Evolutionary conservation across 441 rosid genomes (phyloP).

Genomic region (Breynia disticha): DNA sequence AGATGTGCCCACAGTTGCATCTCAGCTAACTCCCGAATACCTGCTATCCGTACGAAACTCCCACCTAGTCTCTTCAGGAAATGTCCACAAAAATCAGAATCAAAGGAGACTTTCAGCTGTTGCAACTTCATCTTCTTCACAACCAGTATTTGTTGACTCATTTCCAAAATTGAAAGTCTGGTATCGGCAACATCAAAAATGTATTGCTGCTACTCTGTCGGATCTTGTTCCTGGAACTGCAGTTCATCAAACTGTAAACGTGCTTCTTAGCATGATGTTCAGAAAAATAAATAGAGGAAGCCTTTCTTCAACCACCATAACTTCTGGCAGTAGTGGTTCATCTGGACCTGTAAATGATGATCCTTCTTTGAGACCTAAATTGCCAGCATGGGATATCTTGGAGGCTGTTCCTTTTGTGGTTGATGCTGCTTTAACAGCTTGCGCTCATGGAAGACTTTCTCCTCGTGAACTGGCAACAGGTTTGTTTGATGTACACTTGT

Average conservation of each 20-base stretch:
- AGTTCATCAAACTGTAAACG: constrained; percentile 82
- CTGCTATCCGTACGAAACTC: constrained; percentile 79
- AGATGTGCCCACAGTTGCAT: constrained; percentile 69
- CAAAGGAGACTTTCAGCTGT: constrained; percentile 51
- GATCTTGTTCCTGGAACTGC: constrained; percentile 73
- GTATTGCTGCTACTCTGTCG: constrained; percentile 81
- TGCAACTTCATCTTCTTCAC: constrained; percentile 34
- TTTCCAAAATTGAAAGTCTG: constrained; percentile 82
- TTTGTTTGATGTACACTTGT: constrained; percentile 21
- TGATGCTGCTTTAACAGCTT: constrained; percentile 90
- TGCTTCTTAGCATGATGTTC: constrained; percentile 88
- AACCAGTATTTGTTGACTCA: constrained; percentile 74
- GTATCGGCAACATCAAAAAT: constrained; percentile 88
- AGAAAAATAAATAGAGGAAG: constrained; percentile 62
- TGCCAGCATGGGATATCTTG: constrained; percentile 96
- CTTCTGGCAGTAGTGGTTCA: constrained; percentile 81
- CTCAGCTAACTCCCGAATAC: constrained; percentile 84
- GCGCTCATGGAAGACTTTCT: constrained; percentile 86
- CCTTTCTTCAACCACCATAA: constrained; percentile 51
- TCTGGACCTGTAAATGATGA: constrained; percentile 72
- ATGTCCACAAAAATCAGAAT: constrained; percentile 48
- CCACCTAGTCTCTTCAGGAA: constrained; percentile 56
- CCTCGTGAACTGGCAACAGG: constrained; percentile 99
- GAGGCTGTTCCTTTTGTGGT: constrained; percentile 87
- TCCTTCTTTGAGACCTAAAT: constrained; percentile 51